phyloP scores from a whole-genome alignment of 2,329 filamentous ascomycete species.

The Ophiostoma sp. region DNA sequence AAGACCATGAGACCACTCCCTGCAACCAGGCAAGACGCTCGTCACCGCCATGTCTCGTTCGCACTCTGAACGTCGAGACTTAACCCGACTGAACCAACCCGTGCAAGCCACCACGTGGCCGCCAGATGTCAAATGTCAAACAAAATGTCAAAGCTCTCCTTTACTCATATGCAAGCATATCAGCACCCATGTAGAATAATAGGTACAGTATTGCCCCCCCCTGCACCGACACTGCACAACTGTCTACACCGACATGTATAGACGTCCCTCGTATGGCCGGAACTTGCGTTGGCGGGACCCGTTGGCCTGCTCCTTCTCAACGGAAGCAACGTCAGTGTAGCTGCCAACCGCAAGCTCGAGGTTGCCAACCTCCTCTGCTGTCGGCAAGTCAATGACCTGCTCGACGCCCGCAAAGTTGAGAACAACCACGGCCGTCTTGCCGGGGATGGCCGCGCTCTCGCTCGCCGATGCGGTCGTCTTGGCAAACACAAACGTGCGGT shows the following conservation, averaged over 20 bases:
- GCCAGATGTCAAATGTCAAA: background rate
- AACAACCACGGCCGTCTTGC: slow-evolving; percentile 33
- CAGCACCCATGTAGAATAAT: background rate
- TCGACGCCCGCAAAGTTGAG: slow-evolving; percentile 42
- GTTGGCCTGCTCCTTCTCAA: slow-evolving; percentile 19
- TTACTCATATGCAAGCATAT: background rate
- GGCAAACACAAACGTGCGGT: slow-evolving; percentile 42
- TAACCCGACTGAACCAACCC: background rate
- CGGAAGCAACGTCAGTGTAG: slow-evolving; percentile 31
- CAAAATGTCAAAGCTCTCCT: background rate
- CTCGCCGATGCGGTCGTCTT: slow-evolving; percentile 33
- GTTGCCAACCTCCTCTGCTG: slow-evolving; percentile 24
- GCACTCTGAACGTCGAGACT: background rate
- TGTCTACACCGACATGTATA: slow-evolving; percentile 31
- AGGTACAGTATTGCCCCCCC: background rate
- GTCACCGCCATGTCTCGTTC: slow-evolving; percentile 4
- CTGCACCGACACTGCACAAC: background rate
- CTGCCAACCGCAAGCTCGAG: slow-evolving; percentile 32
- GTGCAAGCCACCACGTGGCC: background rate
- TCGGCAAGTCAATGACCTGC: slow-evolving; percentile 33
- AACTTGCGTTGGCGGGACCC: slow-evolving; percentile 26
- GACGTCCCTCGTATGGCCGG: slow-evolving; percentile 36
- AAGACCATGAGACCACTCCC: background rate
- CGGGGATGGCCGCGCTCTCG: slow-evolving; percentile 13
- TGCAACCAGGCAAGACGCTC: background rate